Evolutionary conservation across 2,329 filamentous ascomycete species (phyloP).

Genomic region (Fonsecaea pugnacius): DNA sequence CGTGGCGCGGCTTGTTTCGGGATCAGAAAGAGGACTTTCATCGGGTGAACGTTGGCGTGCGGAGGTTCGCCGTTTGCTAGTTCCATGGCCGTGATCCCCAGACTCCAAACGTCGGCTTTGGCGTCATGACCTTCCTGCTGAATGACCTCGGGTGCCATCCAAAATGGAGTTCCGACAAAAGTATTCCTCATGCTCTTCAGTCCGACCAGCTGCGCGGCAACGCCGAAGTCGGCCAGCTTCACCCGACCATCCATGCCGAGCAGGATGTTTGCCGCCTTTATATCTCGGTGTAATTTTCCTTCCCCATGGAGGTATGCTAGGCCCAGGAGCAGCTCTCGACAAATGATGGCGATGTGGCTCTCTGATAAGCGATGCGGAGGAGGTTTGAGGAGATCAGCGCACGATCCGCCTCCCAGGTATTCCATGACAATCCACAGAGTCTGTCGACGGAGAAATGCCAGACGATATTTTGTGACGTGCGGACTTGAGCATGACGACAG

Average conservation of each 20-base stretch:
- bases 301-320: slow-evolving; percentile 92
- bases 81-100: slow-evolving; percentile 90
- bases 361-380: slow-evolving; percentile 65
- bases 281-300: slow-evolving; percentile 94
- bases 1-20: slow-evolving; percentile 84
- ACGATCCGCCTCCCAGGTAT: slow-evolving; percentile 91
- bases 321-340: slow-evolving; percentile 84
- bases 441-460: slow-evolving; percentile 91
- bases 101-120: slow-evolving; percentile 91
- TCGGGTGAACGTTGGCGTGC: slow-evolving; percentile 80
- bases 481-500: slow-evolving; percentile 89
- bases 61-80: slow-evolving; percentile 88
- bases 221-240: slow-evolving; percentile 95
- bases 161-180: slow-evolving; percentile 95
- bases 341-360: slow-evolving; percentile 89
- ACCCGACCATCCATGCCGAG: slow-evolving; percentile 88
- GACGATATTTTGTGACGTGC: slow-evolving; percentile 94
- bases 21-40: slow-evolving; percentile 92
- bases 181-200: slow-evolving; percentile 98
- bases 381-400: slow-evolving; percentile 75
- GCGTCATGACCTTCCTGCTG: slow-evolving; percentile 83
- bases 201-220: slow-evolving; percentile 93
- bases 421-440: slow-evolving; percentile 99
- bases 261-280: slow-evolving; percentile 96
- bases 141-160: slow-evolving; percentile 96